Percentiles rank a stretch among this genome's conserved stretches.
phyloP scores from a whole-genome alignment of 164 flowering plant genomes.

The Vitis riparia region DNA sequence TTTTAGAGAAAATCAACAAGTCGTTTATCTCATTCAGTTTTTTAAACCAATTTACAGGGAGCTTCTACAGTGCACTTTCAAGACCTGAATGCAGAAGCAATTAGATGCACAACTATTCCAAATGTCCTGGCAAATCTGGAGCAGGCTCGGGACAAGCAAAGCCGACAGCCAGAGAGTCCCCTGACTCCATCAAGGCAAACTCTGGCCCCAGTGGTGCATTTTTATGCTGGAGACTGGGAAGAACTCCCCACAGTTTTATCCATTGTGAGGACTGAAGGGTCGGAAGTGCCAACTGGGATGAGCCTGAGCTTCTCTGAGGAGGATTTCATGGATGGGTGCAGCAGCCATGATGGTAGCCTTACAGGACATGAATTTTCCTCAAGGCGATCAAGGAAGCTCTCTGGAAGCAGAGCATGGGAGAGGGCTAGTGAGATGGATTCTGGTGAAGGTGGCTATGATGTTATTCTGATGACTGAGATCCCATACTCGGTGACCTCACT shows the following conservation, averaged over 20 bases:
- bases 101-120: slow-evolving; percentile 85
- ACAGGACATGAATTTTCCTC: slow-evolving; percentile 58
- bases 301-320: slow-evolving; percentile 83
- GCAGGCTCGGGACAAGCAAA: slow-evolving; percentile 82
- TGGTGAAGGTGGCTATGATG: slow-evolving; percentile 87
- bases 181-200: slow-evolving; percentile 81
- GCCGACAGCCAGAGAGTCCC: slow-evolving; percentile 82
- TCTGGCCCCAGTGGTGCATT: slow-evolving; percentile 67
- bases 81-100: slow-evolving; percentile 77
- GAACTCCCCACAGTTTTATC: slow-evolving; percentile 82
- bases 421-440: slow-evolving; percentile 68
- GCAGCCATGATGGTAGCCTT: slow-evolving; percentile 90
- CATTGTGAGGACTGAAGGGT: slow-evolving; percentile 49
- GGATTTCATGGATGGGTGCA: slow-evolving; percentile 80
- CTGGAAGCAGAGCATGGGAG: slow-evolving; percentile 94
- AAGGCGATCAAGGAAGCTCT: slow-evolving; percentile 83
- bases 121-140: slow-evolving; percentile 91
- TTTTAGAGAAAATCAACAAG: not conserved
- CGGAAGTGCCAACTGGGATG: slow-evolving; percentile 53
- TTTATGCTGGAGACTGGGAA: slow-evolving; percentile 93
- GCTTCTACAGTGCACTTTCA: slow-evolving; percentile 82
- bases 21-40: slow-evolving; percentile 2
- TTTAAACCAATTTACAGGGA: slow-evolving; percentile 50
- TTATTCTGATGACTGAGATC: slow-evolving; percentile 79
- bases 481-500: slow-evolving; percentile 65